phyloP scores from a whole-genome alignment of 2,329 filamentous ascomycete species.

The Colletotrichum ledebouriae region DNA sequence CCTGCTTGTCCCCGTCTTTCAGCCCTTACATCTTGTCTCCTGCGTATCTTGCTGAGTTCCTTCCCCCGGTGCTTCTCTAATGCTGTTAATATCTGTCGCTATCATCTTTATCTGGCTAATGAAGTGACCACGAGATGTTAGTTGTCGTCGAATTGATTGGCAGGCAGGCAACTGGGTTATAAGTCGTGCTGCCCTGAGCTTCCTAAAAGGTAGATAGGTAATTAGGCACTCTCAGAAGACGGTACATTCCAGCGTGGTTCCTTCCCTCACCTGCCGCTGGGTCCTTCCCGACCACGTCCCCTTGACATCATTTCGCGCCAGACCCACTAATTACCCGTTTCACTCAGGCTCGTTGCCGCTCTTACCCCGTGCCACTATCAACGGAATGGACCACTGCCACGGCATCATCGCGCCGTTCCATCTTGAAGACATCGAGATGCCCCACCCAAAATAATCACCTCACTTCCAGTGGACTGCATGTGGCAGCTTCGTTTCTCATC shows the following conservation, averaged over 20 bases:
- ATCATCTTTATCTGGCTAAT: no score
- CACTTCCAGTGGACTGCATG: neutral
- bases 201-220: neutral
- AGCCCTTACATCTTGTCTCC: neutral
- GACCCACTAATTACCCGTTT: conserved; percentile 38
- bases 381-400: conserved; percentile 7
- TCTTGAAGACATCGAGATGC: conserved; percentile 29
- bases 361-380: no score
- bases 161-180: no score
- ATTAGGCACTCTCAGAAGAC: neutral
- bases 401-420: conserved; percentile 21
- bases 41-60: neutral
- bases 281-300: conserved; percentile 11
- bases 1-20: conserved; percentile 8
- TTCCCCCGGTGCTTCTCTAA: neutral
- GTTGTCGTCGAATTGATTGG: no score
- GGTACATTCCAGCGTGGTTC: no score
- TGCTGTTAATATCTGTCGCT: no score
- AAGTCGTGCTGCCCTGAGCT: no score
- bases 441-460: conserved; percentile 19
- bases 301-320: conserved; percentile 33
- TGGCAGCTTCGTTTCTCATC: conserved; percentile 14
- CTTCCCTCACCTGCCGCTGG: neutral
- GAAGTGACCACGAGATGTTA: no score
- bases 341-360: neutral